A percentile compares a stretch with the other conserved stretches of the same genome.
These are phyloP conservation scores for Schizophyllum commune DNA, from an alignment of 1,284 basidiomycete genomes.

Conservation along the genomic window DNA sequence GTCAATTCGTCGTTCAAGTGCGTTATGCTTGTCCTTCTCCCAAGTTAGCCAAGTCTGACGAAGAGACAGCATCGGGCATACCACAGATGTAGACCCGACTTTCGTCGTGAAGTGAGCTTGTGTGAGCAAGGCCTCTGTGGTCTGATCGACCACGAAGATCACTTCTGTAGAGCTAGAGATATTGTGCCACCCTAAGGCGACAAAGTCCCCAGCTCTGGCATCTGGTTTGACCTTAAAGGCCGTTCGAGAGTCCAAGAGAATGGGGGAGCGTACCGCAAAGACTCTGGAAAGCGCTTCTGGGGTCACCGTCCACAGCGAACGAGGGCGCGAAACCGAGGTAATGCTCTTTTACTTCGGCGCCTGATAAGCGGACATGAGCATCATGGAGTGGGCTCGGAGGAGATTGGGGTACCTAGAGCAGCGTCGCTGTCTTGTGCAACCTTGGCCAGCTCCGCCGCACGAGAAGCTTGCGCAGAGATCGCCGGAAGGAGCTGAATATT, in stretches of 20 bases:
- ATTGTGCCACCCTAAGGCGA: not conserved
- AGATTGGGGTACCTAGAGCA: slow-evolving; percentile 1
- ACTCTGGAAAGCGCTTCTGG: slow-evolving; percentile 43
- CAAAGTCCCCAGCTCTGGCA: not conserved
- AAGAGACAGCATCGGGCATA: too few species aligned
- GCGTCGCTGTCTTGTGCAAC: slow-evolving; percentile 33
- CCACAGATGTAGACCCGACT: too few species aligned
- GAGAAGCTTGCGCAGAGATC: slow-evolving; percentile 15
- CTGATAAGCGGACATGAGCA: slow-evolving; percentile 17
- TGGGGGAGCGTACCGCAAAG: slow-evolving; percentile 23
- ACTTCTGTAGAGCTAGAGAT: not conserved
- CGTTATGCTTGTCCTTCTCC: not conserved
- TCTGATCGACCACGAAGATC: not conserved
- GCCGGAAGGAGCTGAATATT: slow-evolving; percentile 41
- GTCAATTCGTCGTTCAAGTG: not conserved
- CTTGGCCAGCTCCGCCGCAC: slow-evolving; percentile 27
- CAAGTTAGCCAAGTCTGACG: not conserved
- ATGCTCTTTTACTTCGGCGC: slow-evolving; percentile 22
- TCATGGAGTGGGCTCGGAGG: not conserved
- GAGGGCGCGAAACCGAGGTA: slow-evolving; percentile 44
- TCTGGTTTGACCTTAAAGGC: not conserved
- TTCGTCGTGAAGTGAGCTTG: too few species aligned
- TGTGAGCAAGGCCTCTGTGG: not conserved
- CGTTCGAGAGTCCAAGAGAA: not conserved
- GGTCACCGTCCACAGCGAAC: slow-evolving; percentile 45